These are phyloP conservation scores for Geotrichum restrictum DNA, from an alignment of 1,139 yeast species.

Conservation along the genomic window DNA sequence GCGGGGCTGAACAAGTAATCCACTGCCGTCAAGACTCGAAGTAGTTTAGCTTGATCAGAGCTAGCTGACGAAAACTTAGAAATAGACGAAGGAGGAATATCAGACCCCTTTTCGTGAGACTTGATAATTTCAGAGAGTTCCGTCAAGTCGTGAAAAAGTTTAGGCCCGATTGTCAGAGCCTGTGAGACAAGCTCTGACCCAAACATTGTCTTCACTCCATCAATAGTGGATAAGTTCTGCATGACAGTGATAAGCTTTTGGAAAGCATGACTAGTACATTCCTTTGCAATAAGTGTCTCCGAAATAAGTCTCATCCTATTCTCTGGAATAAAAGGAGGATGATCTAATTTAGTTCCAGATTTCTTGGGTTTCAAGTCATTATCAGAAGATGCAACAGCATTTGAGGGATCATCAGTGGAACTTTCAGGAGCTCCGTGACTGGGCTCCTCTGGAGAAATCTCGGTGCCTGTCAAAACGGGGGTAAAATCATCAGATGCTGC, in stretches of 20 bases:
- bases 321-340: slow-evolving; percentile 64
- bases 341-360: slow-evolving; percentile 35
- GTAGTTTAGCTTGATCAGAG: slow-evolving; percentile 81
- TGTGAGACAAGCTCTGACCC: slow-evolving; percentile 63
- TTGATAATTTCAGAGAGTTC: slow-evolving; percentile 49
- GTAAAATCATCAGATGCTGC: slow-evolving; percentile 20
- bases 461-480: slow-evolving; percentile 1
- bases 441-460: slow-evolving; percentile 17
- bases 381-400: slow-evolving; percentile 8
- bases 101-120: slow-evolving; percentile 42
- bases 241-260: slow-evolving; percentile 79
- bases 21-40: slow-evolving; percentile 81
- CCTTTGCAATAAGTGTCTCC: slow-evolving; percentile 72
- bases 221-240: slow-evolving; percentile 66
- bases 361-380: slow-evolving; percentile 24
- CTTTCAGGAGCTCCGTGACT: slow-evolving; percentile 15
- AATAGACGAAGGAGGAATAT: slow-evolving; percentile 52
- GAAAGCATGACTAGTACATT: slow-evolving; percentile 81
- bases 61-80: slow-evolving; percentile 73
- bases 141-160: slow-evolving; percentile 55
- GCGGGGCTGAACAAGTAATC: slow-evolving; percentile 68
- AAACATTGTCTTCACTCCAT: slow-evolving; percentile 61
- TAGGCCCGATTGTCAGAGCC: slow-evolving; percentile 60
- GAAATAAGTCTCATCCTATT: slow-evolving; percentile 61
- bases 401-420: slow-evolving; percentile 5